These are phyloP conservation scores for Aspergillus leporis DNA, from an alignment of 495 filamentous ascomycete genomes.

Conservation along the genomic window DNA sequence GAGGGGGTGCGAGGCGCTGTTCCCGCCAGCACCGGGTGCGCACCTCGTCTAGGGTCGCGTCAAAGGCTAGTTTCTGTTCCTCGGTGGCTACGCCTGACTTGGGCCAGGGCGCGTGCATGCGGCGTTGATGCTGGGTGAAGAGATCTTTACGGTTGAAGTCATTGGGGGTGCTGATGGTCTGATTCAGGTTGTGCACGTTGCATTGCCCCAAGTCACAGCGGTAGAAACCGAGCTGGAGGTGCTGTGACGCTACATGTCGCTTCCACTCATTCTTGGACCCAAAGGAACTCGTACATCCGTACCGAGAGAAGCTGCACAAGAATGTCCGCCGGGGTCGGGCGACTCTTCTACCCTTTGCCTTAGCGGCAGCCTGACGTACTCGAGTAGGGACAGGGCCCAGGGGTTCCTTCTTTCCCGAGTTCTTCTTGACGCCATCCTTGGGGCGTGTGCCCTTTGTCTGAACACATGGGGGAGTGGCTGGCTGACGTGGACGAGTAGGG, in stretches of 20 bases:
- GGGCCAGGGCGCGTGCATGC: constrained; percentile 74
- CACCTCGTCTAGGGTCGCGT: constrained; percentile 45
- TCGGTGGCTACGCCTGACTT: constrained; percentile 44
- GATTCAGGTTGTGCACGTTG: constrained; percentile 33
- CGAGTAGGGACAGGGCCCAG: no score
- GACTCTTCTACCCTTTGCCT: constrained; percentile 12
- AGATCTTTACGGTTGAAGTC: constrained; percentile 93
- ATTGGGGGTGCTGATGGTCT: constrained; percentile 35
- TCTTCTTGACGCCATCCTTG: not conserved
- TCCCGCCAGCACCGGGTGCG: constrained; percentile 58
- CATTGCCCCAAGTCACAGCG: constrained; percentile 72
- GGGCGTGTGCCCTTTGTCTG: not conserved
- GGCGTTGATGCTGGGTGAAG: constrained; percentile 89
- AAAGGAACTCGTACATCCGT: constrained; percentile 84
- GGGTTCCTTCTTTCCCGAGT: constrained; percentile 6
- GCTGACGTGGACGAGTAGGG: not conserved
- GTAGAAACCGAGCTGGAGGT: constrained; percentile 78
- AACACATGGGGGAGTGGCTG: not conserved
- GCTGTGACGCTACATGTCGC: constrained; percentile 80
- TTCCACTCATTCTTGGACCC: constrained; percentile 97
- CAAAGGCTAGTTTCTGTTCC: constrained; percentile 40
- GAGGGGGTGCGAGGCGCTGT: constrained; percentile 60
- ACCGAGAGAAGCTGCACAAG: constrained; percentile 76
- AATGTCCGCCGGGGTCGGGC: constrained; percentile 61
- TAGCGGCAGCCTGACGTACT: not conserved